Evolutionary conservation across 2,329 filamentous ascomycete species (phyloP), one percentile per base, ranked within the genome.

Genomic region (Diaporthe vexans): DNA sequence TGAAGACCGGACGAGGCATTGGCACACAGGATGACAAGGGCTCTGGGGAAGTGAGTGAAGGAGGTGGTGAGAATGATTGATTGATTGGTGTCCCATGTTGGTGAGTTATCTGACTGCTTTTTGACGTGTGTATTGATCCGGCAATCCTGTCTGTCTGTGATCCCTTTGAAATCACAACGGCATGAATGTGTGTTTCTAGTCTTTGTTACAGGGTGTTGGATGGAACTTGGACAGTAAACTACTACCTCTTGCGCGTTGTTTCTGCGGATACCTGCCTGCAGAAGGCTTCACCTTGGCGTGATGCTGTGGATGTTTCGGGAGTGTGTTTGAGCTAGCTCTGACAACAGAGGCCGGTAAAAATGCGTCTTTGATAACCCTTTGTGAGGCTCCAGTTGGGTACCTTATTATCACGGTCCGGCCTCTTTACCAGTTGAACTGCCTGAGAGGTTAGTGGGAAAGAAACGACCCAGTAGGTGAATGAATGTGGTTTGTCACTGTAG

Each of bases 121-220:
- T 1, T 48, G 43, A 9, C 17, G 21, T 7, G 10, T 48, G 17
- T 9, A 5, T 43, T 17, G 15, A 43, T 15, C 15, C 1, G 15
- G 40, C 3, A 15, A 43, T 21, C 8, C 10, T 48, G 19, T 48
- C 10, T 48, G 19, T 48, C 19, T 48, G 8, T 17, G 17, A 2
- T 2, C 8, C 7, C 2, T 48, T 48, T n/a, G 21, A 4, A n/a
- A 11, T n/a, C 8, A 4, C 1, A 21, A 1, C 7, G 6, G 29
- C 29, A 33, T n/a, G 21, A 48, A 48, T 48, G 46, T 3, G 19
- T 11, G 1, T 9, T 9, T 21, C 8, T 9, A 21, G 21, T 0
- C 1, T 46, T 46, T 8, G 1, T 46, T 19, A 19, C 17, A 2
- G 43, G 19, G 17, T 8, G 17, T 21, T 21, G 17, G 43, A 46